Evolutionary conservation across 2,329 filamentous ascomycete genomes (phyloP).

Genomic region (Domatiomyces catenatus): DNA sequence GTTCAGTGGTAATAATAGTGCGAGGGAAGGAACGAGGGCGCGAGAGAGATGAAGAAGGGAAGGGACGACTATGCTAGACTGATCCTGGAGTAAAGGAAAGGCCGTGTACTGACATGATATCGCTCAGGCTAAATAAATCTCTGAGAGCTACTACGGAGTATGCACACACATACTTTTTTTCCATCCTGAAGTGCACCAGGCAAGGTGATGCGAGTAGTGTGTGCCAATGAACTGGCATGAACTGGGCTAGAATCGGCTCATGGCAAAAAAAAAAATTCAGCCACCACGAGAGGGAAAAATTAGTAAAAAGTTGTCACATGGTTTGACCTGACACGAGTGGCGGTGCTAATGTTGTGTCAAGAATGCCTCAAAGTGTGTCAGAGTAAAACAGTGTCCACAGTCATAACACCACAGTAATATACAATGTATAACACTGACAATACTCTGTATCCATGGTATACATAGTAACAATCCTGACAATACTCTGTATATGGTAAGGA

Average conservation of each 20-base stretch:
- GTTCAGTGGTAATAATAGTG: too few relatives aligned
- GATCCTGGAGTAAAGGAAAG: not conserved
- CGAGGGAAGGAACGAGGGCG: too few relatives aligned
- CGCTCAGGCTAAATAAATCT: not conserved
- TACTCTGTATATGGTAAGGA: too few relatives aligned
- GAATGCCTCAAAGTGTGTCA: too few relatives aligned
- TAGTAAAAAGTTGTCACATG: not conserved
- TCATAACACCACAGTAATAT: too few relatives aligned
- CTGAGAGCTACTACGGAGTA: not conserved
- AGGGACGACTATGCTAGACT: not conserved
- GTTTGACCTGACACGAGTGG: not conserved
- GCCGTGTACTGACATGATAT: not conserved
- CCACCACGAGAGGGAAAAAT: not conserved
- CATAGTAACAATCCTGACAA: too few relatives aligned
- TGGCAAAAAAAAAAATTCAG: not conserved
- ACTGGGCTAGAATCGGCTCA: not conserved
- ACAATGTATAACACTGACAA: too few relatives aligned
- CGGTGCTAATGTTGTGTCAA: not conserved
- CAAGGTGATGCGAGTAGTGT: not conserved
- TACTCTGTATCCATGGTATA: too few relatives aligned
- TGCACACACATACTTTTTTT: not conserved
- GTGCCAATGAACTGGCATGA: not conserved
- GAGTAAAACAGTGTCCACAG: too few relatives aligned
- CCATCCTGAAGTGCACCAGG: not conserved
- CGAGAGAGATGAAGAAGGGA: too few relatives aligned